These are phyloP conservation scores for Macadamia integrifolia DNA, from an alignment of 164 flowering plant genomes.

Conservation along the genomic window DNA sequence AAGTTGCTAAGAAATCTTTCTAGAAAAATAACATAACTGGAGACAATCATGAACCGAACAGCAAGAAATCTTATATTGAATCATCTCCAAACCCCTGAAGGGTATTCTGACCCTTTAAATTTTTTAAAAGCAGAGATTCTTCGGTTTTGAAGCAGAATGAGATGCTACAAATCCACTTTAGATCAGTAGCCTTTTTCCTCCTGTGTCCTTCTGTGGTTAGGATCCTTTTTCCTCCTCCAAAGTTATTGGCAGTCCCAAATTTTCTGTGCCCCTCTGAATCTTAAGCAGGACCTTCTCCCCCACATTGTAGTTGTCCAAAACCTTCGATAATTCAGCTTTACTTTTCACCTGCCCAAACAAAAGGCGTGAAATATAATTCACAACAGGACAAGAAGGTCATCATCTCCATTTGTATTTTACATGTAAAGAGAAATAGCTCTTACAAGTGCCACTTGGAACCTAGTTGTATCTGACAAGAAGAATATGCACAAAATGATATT, in stretches of 20 bases:
- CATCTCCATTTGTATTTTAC: too few relatives aligned
- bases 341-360: constrained; percentile 55
- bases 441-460: too few relatives aligned
- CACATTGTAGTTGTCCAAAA: constrained; percentile 67
- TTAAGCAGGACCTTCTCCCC: constrained; percentile 60
- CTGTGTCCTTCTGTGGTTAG: constrained; percentile 9
- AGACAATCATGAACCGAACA: neutral
- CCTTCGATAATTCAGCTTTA: constrained; percentile 61
- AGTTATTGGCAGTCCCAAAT: constrained; percentile 54
- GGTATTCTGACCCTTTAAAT: neutral
- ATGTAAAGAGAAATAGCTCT: too few relatives aligned
- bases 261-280: constrained; percentile 57
- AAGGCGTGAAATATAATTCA: too few relatives aligned
- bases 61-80: neutral
- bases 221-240: constrained; percentile 51
- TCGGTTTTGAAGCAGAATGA: neutral
- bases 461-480: too few relatives aligned
- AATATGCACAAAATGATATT: too few relatives aligned
- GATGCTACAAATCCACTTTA: neutral
- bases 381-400: too few relatives aligned
- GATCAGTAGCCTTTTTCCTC: constrained; percentile 34
- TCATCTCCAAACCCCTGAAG: neutral
- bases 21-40: neutral
- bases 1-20: neutral
- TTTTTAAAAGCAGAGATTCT: neutral